Evolutionary conservation across 495 filamentous ascomycete species (phyloP).

Genomic region (Beverwykella pulmonaria): DNA sequence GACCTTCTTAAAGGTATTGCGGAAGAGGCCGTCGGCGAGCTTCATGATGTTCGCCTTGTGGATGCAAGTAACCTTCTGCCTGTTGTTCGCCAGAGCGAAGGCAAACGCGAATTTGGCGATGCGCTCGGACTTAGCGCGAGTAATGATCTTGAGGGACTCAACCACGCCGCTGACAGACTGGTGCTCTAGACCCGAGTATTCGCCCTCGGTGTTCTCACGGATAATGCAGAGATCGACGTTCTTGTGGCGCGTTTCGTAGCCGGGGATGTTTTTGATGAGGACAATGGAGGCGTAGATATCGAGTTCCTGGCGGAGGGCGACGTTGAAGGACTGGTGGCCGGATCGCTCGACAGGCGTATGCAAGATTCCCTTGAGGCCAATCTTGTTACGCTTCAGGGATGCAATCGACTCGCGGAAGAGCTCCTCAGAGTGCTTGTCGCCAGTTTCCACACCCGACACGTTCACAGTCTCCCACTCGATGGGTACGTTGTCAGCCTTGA

Average conservation of each 20-base stretch:
- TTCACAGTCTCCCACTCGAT: slow-evolving; percentile 99
- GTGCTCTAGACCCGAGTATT: slow-evolving; percentile 98
- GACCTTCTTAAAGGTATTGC: slow-evolving; percentile 90
- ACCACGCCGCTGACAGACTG: slow-evolving; percentile 96
- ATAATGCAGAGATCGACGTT: slow-evolving; percentile 98
- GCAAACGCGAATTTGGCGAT: slow-evolving; percentile 98
- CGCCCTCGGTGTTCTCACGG: slow-evolving; percentile 99
- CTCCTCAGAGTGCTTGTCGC: slow-evolving; percentile 86
- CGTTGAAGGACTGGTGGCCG: slow-evolving; percentile 99
- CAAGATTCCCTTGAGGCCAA: slow-evolving; percentile 95
- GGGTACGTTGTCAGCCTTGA: slow-evolving; percentile 98
- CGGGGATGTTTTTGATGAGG: slow-evolving; percentile 98
- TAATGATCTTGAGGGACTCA: slow-evolving; percentile 99
- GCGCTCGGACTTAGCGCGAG: slow-evolving; percentile 95
- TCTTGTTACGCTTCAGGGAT: slow-evolving; percentile 95
- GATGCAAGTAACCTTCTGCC: slow-evolving; percentile 98
- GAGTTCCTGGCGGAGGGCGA: slow-evolving; percentile 96
- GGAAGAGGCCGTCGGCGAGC: slow-evolving; percentile 96
- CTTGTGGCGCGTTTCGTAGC: slow-evolving; percentile 94
- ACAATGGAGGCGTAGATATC: slow-evolving; percentile 99
- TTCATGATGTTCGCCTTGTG: slow-evolving; percentile 99
- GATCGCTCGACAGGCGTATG: slow-evolving; percentile 96
- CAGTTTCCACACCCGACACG: slow-evolving; percentile 86
- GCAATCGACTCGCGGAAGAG: slow-evolving; percentile 93
- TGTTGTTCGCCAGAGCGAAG: slow-evolving; percentile 96